A percentile compares a stretch with the other conserved stretches of the same genome.
These are phyloP conservation scores for Quercus lobata DNA, from an alignment of 331 rosid species.

Conservation along the genomic window DNA sequence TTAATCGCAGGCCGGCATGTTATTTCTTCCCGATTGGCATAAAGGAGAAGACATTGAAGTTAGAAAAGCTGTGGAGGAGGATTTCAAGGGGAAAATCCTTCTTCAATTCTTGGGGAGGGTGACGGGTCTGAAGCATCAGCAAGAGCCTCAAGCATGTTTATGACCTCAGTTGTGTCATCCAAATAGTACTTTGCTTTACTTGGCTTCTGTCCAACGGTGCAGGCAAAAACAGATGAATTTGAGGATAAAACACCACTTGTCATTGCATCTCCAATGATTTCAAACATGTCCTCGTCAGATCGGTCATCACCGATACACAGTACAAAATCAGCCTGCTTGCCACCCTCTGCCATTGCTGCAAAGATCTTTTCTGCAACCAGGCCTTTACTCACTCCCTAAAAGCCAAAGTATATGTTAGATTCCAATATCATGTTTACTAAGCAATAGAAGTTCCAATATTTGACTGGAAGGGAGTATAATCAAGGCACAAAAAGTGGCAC, in stretches of 20 bases:
- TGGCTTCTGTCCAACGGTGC: slow-evolving; percentile 92
- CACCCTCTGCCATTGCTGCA: slow-evolving; percentile 57
- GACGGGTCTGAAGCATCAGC: slow-evolving; percentile 53
- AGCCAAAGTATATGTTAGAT: background rate
- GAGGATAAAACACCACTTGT: slow-evolving; percentile 51
- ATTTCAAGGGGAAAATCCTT: slow-evolving; percentile 28
- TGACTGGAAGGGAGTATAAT: background rate
- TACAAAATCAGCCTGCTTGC: slow-evolving; percentile 72
- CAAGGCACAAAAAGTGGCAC: background rate
- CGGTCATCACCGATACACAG: slow-evolving; percentile 88
- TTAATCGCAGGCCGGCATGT: slow-evolving; percentile 6
- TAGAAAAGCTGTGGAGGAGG: slow-evolving; percentile 15
- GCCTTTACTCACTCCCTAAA: slow-evolving; percentile 87
- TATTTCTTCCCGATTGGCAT: slow-evolving; percentile 1
- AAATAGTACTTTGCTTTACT: slow-evolving; percentile 84
- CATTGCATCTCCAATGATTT: slow-evolving; percentile 49
- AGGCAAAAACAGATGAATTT: slow-evolving; percentile 60
- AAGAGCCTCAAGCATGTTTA: slow-evolving; percentile 65
- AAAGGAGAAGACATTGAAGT: slow-evolving; percentile 16
- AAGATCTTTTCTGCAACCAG: slow-evolving; percentile 76
- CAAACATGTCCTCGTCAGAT: slow-evolving; percentile 98
- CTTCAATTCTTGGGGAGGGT: slow-evolving; percentile 10
- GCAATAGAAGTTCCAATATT: slow-evolving; percentile 6
- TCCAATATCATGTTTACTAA: slow-evolving; percentile 10
- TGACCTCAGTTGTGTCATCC: slow-evolving; percentile 72